Evolutionary conservation across 208 protist species (phyloP).

Genomic region (Trypanosomatidae sp.): DNA sequence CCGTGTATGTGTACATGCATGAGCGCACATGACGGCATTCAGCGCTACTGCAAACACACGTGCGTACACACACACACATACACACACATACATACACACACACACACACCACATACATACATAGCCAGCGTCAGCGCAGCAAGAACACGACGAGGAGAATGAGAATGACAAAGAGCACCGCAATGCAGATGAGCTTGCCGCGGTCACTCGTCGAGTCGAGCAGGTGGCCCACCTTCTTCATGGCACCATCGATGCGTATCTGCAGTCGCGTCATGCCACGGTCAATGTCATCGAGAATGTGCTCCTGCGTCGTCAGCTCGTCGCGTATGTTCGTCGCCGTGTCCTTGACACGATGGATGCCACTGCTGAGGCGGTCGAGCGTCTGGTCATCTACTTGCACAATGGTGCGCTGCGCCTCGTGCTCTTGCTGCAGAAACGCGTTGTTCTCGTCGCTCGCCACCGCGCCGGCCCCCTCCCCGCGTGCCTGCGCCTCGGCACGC

Average conservation of each 20-base stretch:
- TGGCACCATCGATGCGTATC: conserved; percentile 42
- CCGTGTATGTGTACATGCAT: too few species aligned
- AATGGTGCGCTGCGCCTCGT: conserved; percentile 34
- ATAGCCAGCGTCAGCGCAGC: conserved; percentile 18
- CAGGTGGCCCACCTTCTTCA: conserved; percentile 62
- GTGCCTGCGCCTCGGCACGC: conserved; percentile 13
- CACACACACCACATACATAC: too few species aligned
- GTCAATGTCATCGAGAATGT: conserved; percentile 67
- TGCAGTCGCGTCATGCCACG: conserved; percentile 57
- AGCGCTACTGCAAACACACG: too few species aligned
- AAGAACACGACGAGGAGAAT: conserved; percentile 52
- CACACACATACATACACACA: too few species aligned
- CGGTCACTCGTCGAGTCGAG: conserved; percentile 65
- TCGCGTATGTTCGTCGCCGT: conserved; percentile 61
- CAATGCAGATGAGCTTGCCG: conserved; percentile 72
- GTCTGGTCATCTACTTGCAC: conserved; percentile 57
- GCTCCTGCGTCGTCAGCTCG: conserved; percentile 71
- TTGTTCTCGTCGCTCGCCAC: conserved; percentile 20
- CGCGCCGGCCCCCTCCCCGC: conserved; percentile 6
- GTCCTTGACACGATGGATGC: conserved; percentile 50
- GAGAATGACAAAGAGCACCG: conserved; percentile 53
- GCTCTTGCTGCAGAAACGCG: conserved; percentile 54
- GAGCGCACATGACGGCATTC: too few species aligned
- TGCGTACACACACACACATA: too few species aligned
- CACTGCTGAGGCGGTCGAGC: conserved; percentile 47